A percentile compares a stretch with the other conserved stretches of the same genome.
phyloP scores from a whole-genome alignment of 257 asterid species.

The Jasminum sambac region DNA sequence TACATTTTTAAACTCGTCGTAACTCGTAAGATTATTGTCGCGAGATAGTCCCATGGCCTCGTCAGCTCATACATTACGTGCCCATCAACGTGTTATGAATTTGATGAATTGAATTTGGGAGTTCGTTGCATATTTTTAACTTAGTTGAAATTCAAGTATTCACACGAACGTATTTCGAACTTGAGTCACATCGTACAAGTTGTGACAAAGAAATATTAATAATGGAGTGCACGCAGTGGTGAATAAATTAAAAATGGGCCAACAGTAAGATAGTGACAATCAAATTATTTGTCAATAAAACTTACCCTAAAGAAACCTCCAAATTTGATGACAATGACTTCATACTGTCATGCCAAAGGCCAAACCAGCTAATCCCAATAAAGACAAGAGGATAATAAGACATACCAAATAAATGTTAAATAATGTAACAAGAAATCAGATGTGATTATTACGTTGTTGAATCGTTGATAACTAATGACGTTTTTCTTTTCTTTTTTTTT shows the following conservation, averaged over 20 bases:
- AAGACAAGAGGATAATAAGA: conserved; percentile 46
- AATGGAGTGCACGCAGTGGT: background rate
- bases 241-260: background rate
- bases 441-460: conserved; percentile 18
- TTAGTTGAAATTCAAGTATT: no score
- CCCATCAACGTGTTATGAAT: no score
- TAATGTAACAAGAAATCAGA: background rate
- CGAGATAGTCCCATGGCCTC: no score
- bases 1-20: no score
- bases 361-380: conserved; percentile 39
- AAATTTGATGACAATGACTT: conserved; percentile 39
- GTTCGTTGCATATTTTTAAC: no score
- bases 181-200: no score
- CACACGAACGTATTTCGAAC: no score
- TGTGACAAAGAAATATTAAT: no score
- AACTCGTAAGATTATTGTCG: no score
- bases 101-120: no score
- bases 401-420: conserved; percentile 19
- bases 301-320: conserved; percentile 29
- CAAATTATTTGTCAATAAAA: conserved; percentile 18
- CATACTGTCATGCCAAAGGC: conserved; percentile 33
- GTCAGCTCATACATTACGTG: no score
- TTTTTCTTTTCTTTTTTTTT: no score
- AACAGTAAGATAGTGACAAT: conserved; percentile 31
- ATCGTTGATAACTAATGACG: conserved; percentile 15